These are phyloP conservation scores for Epichloe sp. DNA, from an alignment of 2,329 filamentous ascomycete genomes.

Conservation along the genomic window DNA sequence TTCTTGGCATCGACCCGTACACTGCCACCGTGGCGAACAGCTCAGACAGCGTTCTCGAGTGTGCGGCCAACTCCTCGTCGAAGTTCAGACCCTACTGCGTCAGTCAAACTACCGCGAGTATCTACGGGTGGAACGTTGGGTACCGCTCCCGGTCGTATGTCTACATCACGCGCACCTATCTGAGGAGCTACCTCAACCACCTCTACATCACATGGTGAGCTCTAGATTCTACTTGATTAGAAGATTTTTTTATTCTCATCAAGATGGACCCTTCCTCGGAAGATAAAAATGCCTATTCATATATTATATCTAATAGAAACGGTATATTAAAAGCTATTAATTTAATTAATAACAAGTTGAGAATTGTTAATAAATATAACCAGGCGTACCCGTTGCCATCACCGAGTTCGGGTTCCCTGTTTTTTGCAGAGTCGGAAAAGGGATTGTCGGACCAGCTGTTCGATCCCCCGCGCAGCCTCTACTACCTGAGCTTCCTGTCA, in stretches of 20 bases:
- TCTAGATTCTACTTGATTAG: too few relatives aligned
- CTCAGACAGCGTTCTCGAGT: constrained; percentile 30
- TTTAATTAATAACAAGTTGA: too few relatives aligned
- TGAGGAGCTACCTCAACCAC: constrained; percentile 42
- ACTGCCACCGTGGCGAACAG: constrained; percentile 8
- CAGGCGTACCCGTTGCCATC: constrained; percentile 26
- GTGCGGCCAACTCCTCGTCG: constrained; percentile 31
- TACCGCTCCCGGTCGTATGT: constrained; percentile 41
- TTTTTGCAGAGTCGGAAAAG: constrained; percentile 29
- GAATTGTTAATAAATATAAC: too few relatives aligned
- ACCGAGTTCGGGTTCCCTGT: constrained; percentile 47
- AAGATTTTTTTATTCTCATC: too few relatives aligned
- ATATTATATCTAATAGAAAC: too few relatives aligned
- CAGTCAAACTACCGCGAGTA: constrained; percentile 29
- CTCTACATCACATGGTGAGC: constrained; percentile 43
- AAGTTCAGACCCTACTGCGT: constrained; percentile 39
- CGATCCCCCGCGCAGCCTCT: constrained; percentile 38
- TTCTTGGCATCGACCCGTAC: too few relatives aligned
- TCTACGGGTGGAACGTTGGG: constrained; percentile 44
- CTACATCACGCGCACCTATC: constrained; percentile 45
- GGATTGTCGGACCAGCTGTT: constrained; percentile 36
- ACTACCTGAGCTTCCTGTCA: constrained; percentile 40
- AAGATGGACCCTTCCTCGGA: too few relatives aligned
- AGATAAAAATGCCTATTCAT: too few relatives aligned
- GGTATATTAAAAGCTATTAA: too few relatives aligned